These are phyloP conservation scores for Cardamine chenopodiifolia DNA, from an alignment of 345 rosid genomes.

Conservation along the genomic window DNA sequence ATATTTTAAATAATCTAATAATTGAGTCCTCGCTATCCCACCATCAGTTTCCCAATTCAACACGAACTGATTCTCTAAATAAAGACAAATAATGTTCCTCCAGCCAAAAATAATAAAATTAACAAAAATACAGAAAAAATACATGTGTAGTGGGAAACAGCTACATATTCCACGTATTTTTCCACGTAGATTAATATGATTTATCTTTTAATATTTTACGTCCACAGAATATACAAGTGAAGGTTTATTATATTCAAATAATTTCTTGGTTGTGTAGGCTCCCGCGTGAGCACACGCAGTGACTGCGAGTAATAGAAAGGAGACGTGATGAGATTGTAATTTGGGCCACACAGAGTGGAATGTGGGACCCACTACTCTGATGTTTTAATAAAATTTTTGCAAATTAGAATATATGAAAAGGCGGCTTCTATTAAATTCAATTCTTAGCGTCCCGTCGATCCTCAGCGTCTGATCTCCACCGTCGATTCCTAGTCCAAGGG, in stretches of 20 bases:
- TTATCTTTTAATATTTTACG: neutral
- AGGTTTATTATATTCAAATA: neutral
- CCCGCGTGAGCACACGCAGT: constrained; percentile 9
- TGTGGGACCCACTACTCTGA: constrained; percentile 19
- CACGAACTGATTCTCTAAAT: constrained; percentile 37
- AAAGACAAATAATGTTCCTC: constrained; percentile 37
- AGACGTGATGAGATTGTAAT: constrained; percentile 33
- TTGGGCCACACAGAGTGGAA: constrained; percentile 40
- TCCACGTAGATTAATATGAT: constrained; percentile 18
- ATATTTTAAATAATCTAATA: neutral
- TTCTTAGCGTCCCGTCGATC: constrained; percentile 1
- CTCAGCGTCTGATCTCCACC: constrained; percentile 7
- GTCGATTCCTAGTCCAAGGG: neutral
- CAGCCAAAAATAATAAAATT: too few species aligned
- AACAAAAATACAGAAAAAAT: neutral
- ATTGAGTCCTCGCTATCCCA: constrained; percentile 34
- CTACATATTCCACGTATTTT: constrained; percentile 38
- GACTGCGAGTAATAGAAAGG: neutral
- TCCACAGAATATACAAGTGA: constrained; percentile 25
- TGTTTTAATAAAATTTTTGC: too few species aligned
- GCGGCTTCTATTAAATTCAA: constrained; percentile 14
- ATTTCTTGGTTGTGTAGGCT: neutral
- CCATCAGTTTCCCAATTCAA: constrained; percentile 37
- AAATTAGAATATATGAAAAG: neutral
- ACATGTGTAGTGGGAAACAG: constrained; percentile 39